Base-by-base conservation (phyloP, 2,329 filamentous ascomycete species). In the Cladosporium phlei region DNA sequence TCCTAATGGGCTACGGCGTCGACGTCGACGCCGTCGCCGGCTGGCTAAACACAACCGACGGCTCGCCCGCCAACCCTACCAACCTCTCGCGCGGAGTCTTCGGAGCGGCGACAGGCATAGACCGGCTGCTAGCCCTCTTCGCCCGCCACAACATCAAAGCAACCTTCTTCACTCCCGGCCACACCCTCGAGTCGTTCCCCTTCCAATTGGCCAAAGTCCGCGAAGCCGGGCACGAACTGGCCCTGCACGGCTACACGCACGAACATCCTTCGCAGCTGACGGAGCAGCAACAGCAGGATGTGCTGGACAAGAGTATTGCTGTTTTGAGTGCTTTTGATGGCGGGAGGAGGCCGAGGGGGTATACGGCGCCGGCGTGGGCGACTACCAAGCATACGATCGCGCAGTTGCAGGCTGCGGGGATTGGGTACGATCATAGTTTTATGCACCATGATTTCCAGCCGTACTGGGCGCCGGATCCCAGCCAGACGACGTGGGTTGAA, bases 391-490 rank as follows among this genome's bases (percentile, higher is more conserved):
- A 68, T 34, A 64, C 66, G 2, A 64, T 72, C 16, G 58, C 62
- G 16, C 58, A 69, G 21, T 56, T 74, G 10, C 64, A 71, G 47
- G 65, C 69, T 14, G 61, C 62, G 29, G 70, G 69, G 0, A 66
- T 73, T 14, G 52, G 68, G 38, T 74, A 73, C 55, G 71, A 74
- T 53, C 71, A 74, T 52, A 69, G 64, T 2, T 70, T 73, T 56
- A 70, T 74, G 69, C 71, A 74, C 52, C 69, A 74, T 53, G 72
- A 74, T 55, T 65, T 65, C 11, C 69, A 72, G 50, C 64, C 64
- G 9, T 62, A 59, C 46, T 62, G 29, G 8, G 57, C 59, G 4
- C 58, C 58, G 5, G 53, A 60, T 16, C 51, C 47, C 9, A 49
- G 53, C 29, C 58, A 62, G 46, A 6, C 29, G 14, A 20, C 10